These are phyloP conservation scores for Akanthomyces muscarius DNA, from an alignment of 2,329 filamentous ascomycete genomes.

Conservation along the genomic window DNA sequence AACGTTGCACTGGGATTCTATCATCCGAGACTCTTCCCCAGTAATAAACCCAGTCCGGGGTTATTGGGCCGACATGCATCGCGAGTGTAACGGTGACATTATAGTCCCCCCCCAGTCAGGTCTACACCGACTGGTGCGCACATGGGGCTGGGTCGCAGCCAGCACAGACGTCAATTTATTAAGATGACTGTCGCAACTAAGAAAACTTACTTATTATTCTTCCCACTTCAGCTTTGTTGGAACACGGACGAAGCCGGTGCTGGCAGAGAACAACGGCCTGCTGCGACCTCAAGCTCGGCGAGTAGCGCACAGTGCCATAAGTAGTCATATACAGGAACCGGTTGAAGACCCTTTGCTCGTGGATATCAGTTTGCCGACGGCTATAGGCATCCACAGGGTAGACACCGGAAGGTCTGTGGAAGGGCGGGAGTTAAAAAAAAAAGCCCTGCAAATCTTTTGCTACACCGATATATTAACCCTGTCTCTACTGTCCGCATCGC, in stretches of 20 bases:
- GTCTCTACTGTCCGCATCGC: not conserved
- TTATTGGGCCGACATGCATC: not conserved
- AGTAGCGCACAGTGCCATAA: too few relatives aligned
- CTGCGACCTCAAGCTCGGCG: not conserved
- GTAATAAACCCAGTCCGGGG: not conserved
- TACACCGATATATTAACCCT: not conserved
- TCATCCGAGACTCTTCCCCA: too few relatives aligned
- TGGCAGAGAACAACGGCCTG: not conserved
- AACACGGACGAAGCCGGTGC: not conserved
- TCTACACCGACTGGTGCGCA: not conserved
- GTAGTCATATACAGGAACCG: not conserved
- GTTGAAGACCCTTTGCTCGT: not conserved
- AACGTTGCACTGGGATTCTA: too few relatives aligned
- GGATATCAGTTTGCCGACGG: too few relatives aligned
- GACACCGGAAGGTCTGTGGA: not conserved
- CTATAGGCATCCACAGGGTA: not conserved
- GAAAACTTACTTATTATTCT: not conserved
- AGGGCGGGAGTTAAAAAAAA: not conserved
- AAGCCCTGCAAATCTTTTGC: too few relatives aligned
- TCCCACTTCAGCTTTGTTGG: not conserved
- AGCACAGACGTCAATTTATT: not conserved
- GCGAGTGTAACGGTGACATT: not conserved
- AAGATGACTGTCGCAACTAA: not conserved
- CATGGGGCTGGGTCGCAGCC: not conserved
- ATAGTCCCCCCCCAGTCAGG: not conserved